Conservation (phyloP, 2,329 filamentous ascomycete species). For the Aspergillus sp. region DNA sequence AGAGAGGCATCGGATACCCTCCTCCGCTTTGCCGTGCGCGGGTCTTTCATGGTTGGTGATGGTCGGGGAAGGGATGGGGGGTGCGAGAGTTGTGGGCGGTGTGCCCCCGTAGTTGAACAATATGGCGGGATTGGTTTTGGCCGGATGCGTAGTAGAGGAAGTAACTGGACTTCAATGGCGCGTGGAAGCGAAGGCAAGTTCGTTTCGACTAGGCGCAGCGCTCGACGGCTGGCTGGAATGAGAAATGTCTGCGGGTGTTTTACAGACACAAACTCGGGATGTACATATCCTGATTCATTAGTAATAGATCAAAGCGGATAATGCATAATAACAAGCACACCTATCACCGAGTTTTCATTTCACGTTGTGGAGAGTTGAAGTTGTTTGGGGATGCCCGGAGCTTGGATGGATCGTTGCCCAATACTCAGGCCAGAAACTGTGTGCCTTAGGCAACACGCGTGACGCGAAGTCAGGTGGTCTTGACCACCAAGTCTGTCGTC, state of each 20-base stretch:
- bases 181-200: neutral
- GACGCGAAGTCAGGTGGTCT: constrained; percentile 34
- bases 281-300: neutral
- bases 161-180: neutral
- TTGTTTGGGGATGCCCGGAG: constrained; percentile 19
- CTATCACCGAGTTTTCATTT: neutral
- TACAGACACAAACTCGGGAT: neutral
- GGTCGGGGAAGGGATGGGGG: neutral
- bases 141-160: neutral
- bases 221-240: neutral
- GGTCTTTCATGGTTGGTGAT: constrained; percentile 31
- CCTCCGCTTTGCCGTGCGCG: constrained; percentile 37
- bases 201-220: neutral
- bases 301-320: neutral
- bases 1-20: constrained; percentile 30
- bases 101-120: neutral
- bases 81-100: neutral
- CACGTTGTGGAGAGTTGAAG: neutral
- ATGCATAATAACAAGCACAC: neutral
- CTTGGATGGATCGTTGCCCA: constrained; percentile 4
- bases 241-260: neutral
- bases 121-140: neutral
- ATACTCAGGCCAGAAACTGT: constrained; percentile 11
- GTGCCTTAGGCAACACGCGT: constrained; percentile 31
- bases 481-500: too few species aligned